A percentile compares a stretch with the other conserved stretches of the same genome.
Evolutionary conservation across 192 early-diverging fungal species (phyloP).

Genomic region (Podila minutissima): DNA sequence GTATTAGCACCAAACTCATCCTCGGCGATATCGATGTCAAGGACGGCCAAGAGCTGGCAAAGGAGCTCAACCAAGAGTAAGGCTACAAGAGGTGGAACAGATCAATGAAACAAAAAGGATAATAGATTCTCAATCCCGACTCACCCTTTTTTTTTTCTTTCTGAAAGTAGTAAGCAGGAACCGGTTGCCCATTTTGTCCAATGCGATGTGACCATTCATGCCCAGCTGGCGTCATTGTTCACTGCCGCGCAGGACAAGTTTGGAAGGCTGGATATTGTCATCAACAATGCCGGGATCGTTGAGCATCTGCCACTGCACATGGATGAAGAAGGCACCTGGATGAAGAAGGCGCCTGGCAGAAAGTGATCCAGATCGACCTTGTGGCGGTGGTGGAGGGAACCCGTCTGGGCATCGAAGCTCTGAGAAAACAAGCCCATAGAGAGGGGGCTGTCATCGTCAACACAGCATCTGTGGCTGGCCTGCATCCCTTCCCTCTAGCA

Average conservation of each 20-base stretch:
- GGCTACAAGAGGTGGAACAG: neutral
- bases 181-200: slow-evolving; percentile 55
- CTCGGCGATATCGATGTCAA: slow-evolving; percentile 66
- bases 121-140: neutral
- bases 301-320: slow-evolving; percentile 52
- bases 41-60: slow-evolving; percentile 19
- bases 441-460: slow-evolving; percentile 70
- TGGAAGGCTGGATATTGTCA: slow-evolving; percentile 65
- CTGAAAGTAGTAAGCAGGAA: neutral
- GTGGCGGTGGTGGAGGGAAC: slow-evolving; percentile 81
- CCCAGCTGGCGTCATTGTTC: slow-evolving; percentile 51
- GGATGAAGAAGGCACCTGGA: slow-evolving; percentile 58
- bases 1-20: slow-evolving; percentile 65
- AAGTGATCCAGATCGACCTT: slow-evolving; percentile 79
- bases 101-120: neutral
- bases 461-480: slow-evolving; percentile 78
- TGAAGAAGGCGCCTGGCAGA: slow-evolving; percentile 50
- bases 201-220: slow-evolving; percentile 60
- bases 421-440: slow-evolving; percentile 49
- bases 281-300: slow-evolving; percentile 73
- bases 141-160: slow-evolving; percentile 6
- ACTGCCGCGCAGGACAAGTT: slow-evolving; percentile 56
- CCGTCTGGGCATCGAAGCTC: slow-evolving; percentile 68
- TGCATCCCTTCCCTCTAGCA: slow-evolving; percentile 60
- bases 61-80: slow-evolving; percentile 34